Evolutionary conservation across 2,329 filamentous ascomycete species (phyloP).

Genomic region (Aureobasidium lini): DNA sequence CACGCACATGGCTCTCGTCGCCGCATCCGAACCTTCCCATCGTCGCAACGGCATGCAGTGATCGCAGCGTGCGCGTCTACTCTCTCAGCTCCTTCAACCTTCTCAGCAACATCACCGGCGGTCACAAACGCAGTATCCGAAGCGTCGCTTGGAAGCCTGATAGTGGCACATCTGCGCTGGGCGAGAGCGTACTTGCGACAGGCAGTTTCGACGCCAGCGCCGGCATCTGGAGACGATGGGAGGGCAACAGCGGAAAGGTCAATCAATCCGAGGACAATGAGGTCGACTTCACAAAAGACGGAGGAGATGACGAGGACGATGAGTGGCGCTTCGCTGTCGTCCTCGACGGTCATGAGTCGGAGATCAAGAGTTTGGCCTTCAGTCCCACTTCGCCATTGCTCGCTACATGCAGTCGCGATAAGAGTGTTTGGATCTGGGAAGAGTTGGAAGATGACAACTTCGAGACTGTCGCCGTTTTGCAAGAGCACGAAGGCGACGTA

Average conservation of each 20-base stretch:
- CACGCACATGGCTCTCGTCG: constrained; percentile 74
- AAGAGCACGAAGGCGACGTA: constrained; percentile 91
- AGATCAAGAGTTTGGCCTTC: constrained; percentile 77
- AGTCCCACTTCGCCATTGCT: constrained; percentile 67
- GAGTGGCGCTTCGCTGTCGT: constrained; percentile 92
- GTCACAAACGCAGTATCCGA: constrained; percentile 86
- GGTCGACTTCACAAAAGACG: constrained; percentile 27
- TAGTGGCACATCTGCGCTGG: constrained; percentile 28
- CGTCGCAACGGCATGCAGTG: constrained; percentile 78
- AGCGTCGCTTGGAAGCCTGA: constrained; percentile 81
- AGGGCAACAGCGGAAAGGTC: constrained; percentile 49
- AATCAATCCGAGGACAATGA: constrained; percentile 18
- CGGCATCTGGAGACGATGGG: constrained; percentile 62
- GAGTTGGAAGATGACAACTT: constrained; percentile 92
- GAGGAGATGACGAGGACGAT: constrained; percentile 54
- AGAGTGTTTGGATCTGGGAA: constrained; percentile 98
- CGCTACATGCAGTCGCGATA: constrained; percentile 86
- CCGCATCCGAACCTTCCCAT: constrained; percentile 84
- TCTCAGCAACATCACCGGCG: constrained; percentile 72
- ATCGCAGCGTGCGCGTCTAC: constrained; percentile 83
- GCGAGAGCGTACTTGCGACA: constrained; percentile 73
- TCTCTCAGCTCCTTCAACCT: constrained; percentile 73
- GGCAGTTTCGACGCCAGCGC: constrained; percentile 92
- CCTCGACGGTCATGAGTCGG: constrained; percentile 88
- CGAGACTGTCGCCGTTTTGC: constrained; percentile 90